Percentiles rank a stretch among this genome's conserved stretches.
Evolutionary conservation across 768 basidiomycete species (phyloP).

Genomic region (Lentinula lateritia): DNA sequence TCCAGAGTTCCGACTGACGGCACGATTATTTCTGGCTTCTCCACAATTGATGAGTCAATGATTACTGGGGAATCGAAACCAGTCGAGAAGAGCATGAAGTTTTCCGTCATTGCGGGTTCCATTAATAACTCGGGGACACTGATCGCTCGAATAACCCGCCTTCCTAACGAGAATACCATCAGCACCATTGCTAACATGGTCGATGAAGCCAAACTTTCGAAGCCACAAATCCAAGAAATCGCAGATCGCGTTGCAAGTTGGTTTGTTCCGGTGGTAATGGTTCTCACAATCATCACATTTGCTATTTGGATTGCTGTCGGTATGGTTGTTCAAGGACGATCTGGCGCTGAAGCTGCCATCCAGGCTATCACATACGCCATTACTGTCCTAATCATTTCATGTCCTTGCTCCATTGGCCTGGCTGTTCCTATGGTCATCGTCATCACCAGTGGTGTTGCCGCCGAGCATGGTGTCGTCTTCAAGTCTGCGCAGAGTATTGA

Average conservation of each 20-base stretch:
- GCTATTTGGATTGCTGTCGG: constrained; percentile 31
- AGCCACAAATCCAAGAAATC: constrained; percentile 33
- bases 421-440: constrained; percentile 25
- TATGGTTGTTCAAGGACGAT: constrained; percentile 19
- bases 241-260: constrained; percentile 44
- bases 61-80: constrained; percentile 37
- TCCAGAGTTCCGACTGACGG: constrained; percentile 35
- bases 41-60: constrained; percentile 36
- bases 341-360: constrained; percentile 20
- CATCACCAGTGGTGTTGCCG: constrained; percentile 13
- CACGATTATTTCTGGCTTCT: constrained; percentile 24
- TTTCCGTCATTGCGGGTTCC: constrained; percentile 31
- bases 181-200: constrained; percentile 30
- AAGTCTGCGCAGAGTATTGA: constrained; percentile 38
- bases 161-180: constrained; percentile 35
- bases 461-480: constrained; percentile 22
- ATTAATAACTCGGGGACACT: constrained; percentile 27
- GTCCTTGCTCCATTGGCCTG: constrained; percentile 42
- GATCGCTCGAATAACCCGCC: constrained; percentile 27
- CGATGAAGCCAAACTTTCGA: constrained; percentile 28
- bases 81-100: constrained; percentile 27
- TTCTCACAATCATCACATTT: constrained; percentile 30
- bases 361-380: constrained; percentile 45
- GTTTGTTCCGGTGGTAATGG: constrained; percentile 45
- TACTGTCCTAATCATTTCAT: constrained; percentile 45